phyloP scores from a whole-genome alignment of 768 basidiomycete species.

The Lepiota brunneoincarnata region DNA sequence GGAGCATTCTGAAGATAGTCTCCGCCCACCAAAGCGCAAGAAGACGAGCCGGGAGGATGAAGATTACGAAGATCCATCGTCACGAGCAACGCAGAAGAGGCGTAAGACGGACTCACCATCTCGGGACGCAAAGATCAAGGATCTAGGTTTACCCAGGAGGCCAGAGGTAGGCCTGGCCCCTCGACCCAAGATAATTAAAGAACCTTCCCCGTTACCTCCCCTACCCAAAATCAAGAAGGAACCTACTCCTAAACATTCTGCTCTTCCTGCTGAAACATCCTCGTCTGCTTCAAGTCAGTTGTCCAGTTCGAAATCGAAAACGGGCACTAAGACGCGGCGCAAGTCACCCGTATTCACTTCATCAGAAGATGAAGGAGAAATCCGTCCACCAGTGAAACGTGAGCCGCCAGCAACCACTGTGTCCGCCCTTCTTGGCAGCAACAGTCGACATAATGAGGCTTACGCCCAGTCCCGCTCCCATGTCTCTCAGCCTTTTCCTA shows the following conservation, averaged over 20 bases:
- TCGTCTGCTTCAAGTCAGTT: conserved; percentile 9
- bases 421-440: not conserved
- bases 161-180: conserved; percentile 18
- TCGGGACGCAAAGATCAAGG: not conserved
- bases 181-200: conserved; percentile 2
- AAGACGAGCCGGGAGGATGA: conserved; percentile 26
- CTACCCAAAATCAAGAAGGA: conserved; percentile 16
- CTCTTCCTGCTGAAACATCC: conserved; percentile 15
- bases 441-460: conserved; percentile 5
- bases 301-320: conserved; percentile 4
- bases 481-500: conserved; percentile 31
- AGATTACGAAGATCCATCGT: conserved; percentile 21
- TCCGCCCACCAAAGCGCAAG: conserved; percentile 38
- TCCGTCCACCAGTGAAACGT: conserved; percentile 1
- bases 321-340: conserved; percentile 40
- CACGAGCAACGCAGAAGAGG: conserved; percentile 16
- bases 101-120: conserved; percentile 12
- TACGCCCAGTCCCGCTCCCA: conserved; percentile 30
- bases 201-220: conserved; percentile 18
- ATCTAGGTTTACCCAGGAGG: conserved; percentile 33
- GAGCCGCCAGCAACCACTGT: not conserved
- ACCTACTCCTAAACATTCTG: not conserved
- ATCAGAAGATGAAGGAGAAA: conserved; percentile 57
- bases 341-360: conserved; percentile 65
- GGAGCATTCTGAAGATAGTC: conserved; percentile 18